These are phyloP conservation scores for Erodium maritimum DNA, from an alignment of 345 rosid genomes.

Conservation along the genomic window DNA sequence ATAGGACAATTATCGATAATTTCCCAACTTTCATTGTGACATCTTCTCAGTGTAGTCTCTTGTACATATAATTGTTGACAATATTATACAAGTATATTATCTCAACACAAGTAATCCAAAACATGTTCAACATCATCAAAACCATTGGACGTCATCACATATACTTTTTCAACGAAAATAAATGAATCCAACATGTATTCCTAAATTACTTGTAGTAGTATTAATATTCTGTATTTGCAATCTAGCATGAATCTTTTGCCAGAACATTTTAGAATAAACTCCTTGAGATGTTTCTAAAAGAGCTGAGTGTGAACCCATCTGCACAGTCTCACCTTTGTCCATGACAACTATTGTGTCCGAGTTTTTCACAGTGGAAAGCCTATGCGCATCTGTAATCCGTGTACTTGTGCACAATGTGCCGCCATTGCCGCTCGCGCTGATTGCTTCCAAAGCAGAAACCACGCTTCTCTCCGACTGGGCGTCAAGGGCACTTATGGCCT, in stretches of 20 bases:
- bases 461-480: constrained; percentile 56
- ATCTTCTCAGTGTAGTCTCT: too few species aligned
- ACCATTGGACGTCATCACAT: too few species aligned
- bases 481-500: constrained; percentile 85
- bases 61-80: too few species aligned
- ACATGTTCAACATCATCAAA: too few species aligned
- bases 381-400: constrained; percentile 62
- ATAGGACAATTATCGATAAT: too few species aligned
- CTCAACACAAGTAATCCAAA: too few species aligned
- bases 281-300: constrained; percentile 41
- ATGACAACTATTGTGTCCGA: constrained; percentile 58
- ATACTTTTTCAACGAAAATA: too few species aligned
- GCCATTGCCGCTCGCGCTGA: constrained; percentile 13
- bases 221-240: too few species aligned
- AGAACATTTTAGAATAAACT: constrained; percentile 45
- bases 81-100: too few species aligned
- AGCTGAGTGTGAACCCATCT: constrained; percentile 53
- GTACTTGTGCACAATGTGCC: constrained; percentile 26
- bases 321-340: constrained; percentile 64
- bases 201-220: too few species aligned
- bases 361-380: constrained; percentile 62
- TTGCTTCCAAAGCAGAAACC: constrained; percentile 43
- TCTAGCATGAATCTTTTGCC: constrained; percentile 35
- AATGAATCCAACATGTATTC: too few species aligned
- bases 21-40: too few species aligned